Evolutionary conservation across 257 asterid genomes (phyloP), one percentile per base, ranked within the genome.

Genomic region (Solanum lycopersicoides): DNA sequence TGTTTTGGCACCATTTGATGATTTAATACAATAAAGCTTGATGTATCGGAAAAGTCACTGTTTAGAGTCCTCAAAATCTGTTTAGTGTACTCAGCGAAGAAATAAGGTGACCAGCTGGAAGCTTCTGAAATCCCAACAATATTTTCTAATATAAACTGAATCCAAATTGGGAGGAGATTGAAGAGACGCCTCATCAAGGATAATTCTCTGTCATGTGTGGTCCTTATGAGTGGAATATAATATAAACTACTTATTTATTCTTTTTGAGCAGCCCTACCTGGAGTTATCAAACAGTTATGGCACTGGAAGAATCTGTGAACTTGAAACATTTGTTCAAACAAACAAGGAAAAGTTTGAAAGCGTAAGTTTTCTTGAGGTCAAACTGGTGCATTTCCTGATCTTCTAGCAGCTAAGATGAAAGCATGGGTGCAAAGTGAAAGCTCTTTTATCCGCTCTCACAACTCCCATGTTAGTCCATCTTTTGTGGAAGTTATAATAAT

Each of bases 241-340:
- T 16, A 9, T 80, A 37, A 30, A 80, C 66, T 37, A 14, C 56
- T 32, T 30, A 5, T 65, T 23, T 42, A 11, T 65, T 39, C 83
- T 44, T 83, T 47, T 84, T 75, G 89, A 69, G 89, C 96, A 97
- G 99, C 92, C 98, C 18, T 97, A 97, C 92, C 88, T 94, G 89
- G 99, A 97, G 86, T 89, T 97, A 95, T 95, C 94, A 45, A 93
- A 39, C 88, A 88, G 92, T 85, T 97, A 95, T 90, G 90, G 92
- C 83, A 91, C 91, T 80, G 99, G 98, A 69, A 97, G 93, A 83
- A 93, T 95, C 75, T 89, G 95, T 21, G 99, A 95, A 91, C 96
- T 97, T 84, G 95, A 95, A 82, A 68, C 89, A 1, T 92, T 88
- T 77, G 96, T 93, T 87, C 95, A 89, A 86, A 42, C 94, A 71